Conservation (phyloP, 345 rosid species). For the Lumnitzera racemosa region DNA sequence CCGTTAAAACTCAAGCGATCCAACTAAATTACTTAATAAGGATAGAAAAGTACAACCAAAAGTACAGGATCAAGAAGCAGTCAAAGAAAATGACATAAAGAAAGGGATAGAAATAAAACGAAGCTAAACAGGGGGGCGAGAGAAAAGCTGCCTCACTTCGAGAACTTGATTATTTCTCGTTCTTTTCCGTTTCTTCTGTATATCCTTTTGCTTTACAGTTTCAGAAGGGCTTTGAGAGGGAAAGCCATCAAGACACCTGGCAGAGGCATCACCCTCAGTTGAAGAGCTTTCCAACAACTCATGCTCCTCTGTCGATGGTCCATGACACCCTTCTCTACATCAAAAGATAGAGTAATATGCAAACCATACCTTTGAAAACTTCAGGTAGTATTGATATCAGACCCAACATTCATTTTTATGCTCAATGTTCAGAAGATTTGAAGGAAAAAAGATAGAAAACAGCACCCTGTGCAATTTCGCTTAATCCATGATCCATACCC, state of each 20-base stretch:
- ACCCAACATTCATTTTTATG: too few relatives aligned
- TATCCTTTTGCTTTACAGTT: conserved; percentile 3
- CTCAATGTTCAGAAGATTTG: too few relatives aligned
- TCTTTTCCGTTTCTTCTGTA: conserved; percentile 22
- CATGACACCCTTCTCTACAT: neutral
- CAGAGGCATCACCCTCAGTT: conserved; percentile 13
- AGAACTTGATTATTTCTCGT: conserved; percentile 9
- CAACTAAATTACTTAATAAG: conserved; percentile 4
- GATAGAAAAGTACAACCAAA: neutral
- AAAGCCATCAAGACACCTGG: conserved; percentile 10
- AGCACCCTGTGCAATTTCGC: too few relatives aligned
- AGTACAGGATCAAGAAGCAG: neutral
- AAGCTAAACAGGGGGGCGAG: neutral
- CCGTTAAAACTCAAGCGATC: neutral
- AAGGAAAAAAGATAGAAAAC: too few relatives aligned
- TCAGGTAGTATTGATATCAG: too few relatives aligned
- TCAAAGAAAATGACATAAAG: neutral
- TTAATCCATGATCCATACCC: too few relatives aligned
- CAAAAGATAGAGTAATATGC: too few relatives aligned
- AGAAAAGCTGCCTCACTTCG: conserved; percentile 16
- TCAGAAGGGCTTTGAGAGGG: conserved; percentile 4
- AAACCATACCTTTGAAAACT: too few relatives aligned
- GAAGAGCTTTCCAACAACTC: conserved; percentile 9
- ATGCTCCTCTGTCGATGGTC: conserved; percentile 2
- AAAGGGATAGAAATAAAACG: neutral